Evolutionary conservation across 2,329 filamentous ascomycete genomes (phyloP).

Genomic region (Aspergillus fructus): DNA sequence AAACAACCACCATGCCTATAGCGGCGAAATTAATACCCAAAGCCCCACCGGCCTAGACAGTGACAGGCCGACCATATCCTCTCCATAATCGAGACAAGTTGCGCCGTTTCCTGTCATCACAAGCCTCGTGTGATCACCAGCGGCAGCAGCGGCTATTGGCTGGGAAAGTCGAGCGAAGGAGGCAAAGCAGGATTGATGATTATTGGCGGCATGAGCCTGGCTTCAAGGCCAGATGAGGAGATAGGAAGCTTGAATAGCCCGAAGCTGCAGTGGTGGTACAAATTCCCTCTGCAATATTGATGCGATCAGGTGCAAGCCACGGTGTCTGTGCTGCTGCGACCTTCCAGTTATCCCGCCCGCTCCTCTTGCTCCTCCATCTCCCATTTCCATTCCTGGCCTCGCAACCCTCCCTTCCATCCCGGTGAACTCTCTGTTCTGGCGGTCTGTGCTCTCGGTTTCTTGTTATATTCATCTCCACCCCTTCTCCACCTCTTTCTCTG

Average conservation of each 20-base stretch:
- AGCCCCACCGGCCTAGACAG: neutral
- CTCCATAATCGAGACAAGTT: neutral
- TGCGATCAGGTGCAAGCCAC: neutral
- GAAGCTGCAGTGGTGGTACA: neutral
- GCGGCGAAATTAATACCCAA: neutral
- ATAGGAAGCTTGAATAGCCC: neutral
- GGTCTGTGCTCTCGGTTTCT: neutral
- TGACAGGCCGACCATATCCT: neutral
- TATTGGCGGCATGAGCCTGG: neutral
- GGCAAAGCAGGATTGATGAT: neutral
- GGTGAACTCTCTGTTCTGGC: neutral
- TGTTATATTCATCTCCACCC: neutral
- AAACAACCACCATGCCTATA: neutral
- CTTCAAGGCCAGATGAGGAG: neutral
- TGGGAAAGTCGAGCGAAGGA: neutral
- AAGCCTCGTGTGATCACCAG: constrained; percentile 1
- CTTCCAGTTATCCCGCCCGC: neutral
- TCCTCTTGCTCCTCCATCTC: neutral
- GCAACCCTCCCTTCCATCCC: neutral
- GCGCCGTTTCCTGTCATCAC: neutral
- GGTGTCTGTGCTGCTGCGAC: neutral
- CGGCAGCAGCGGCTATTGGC: constrained; percentile 9
- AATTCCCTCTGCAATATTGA: neutral
- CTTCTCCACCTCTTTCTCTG: neutral
- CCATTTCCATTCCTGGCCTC: neutral